Evolutionary conservation across 2,329 filamentous ascomycete species (phyloP), one percentile per base, ranked within the genome.

Genomic region (Penicillium sp.): DNA sequence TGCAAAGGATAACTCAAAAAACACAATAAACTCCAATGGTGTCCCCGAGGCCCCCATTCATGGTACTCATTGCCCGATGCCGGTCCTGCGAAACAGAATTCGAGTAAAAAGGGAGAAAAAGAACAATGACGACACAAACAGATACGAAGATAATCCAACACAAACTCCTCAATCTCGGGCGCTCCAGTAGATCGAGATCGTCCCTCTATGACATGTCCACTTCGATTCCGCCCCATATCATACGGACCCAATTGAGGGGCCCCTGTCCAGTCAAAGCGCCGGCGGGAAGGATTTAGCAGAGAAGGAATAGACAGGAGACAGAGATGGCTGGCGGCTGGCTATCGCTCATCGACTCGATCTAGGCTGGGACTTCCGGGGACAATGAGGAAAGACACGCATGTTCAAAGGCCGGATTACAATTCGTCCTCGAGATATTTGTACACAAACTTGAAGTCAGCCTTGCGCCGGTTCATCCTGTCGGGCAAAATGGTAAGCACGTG

Each of bases 341-440:
- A 19, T 19, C 6, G 43, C 14, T 46, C 22, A 24, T 7, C 9
- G 3, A 41, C 24, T 46, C 33, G 33, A 37, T 27, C 35, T 16
- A 50, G 49, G 40, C 40, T 36, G 51, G 13, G 40, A 18, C 41
- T n/a, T 22, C 18, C 2, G 49, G 37, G 36, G 22, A n/a, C 16
- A 59, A 55, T 39, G 44, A 43, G 55, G 37, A 22, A 46, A 27
- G 49, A 52, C 58, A 62, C 60, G 56, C 60, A 59, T 43, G 49
- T 50, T 46, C 50, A 39, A 43, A 27, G 54, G 40, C 54, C 50
- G 50, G 27, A 60, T 77, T 74, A 88, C 76, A 96, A 85, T 77
- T 97, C 94, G 73, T 98, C 94, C 78, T 98, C 94, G 67, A 98
- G 85, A 79, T 95, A 98, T 79, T 96, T 96, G 83, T 98, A 98